Evolutionary conservation across 441 rosid genomes (phyloP).

Genomic region (Gossypium trilobum): DNA sequence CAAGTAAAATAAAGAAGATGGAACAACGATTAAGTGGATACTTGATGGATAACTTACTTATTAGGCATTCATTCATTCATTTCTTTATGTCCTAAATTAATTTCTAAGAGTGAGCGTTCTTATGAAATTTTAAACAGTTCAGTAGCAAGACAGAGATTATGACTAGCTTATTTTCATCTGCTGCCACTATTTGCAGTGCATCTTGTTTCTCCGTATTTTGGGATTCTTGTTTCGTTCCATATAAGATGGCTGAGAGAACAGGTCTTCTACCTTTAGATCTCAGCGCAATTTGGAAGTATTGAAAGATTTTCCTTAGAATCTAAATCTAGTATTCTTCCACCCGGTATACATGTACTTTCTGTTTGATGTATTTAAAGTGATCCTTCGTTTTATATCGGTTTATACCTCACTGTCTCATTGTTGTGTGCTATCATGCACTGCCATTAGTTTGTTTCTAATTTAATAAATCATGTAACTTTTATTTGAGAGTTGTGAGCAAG

Average conservation of each 20-base stretch:
- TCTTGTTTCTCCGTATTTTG: not conserved
- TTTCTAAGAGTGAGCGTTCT: not conserved
- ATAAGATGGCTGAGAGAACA: not conserved
- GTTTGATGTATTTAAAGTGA: not conserved
- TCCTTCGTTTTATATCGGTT: not conserved
- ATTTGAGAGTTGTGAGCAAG: not conserved
- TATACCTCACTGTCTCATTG: not conserved
- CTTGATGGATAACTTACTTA: not conserved
- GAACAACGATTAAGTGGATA: not conserved
- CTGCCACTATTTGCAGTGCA: not conserved
- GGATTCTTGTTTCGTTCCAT: not conserved
- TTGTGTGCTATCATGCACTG: not conserved
- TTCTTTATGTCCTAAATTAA: not conserved
- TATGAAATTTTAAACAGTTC: not conserved
- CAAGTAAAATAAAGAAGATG: not conserved
- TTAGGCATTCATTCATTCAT: not conserved
- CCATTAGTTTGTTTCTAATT: conserved; percentile 4
- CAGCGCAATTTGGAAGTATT: not conserved
- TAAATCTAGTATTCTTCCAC: not conserved
- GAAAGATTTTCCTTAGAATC: not conserved
- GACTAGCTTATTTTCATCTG: not conserved
- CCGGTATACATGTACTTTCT: not conserved
- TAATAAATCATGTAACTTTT: not conserved
- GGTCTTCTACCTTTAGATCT: not conserved
- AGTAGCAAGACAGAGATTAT: not conserved